Evolutionary conservation across 768 basidiomycete species (phyloP), one percentile per base, ranked within the genome.

Genomic region (Tephrocybe sp.): DNA sequence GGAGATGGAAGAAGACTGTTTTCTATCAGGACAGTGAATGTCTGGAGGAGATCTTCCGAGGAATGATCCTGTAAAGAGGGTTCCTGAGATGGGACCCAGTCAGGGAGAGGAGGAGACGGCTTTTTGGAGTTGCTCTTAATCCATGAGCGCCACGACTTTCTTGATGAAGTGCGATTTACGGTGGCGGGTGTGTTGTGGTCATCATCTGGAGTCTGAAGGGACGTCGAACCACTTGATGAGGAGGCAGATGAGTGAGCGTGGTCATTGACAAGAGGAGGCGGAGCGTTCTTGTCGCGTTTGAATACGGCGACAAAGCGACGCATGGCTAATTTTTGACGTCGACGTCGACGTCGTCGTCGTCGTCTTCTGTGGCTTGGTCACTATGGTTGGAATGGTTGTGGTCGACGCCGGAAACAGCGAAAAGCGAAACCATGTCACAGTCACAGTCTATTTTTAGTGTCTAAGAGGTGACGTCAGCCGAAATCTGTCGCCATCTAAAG

Each of bases 281-380:
- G 45, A 51, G 66, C 67, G 50, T 65, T 63, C 65, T 69, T 77
- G 69, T 74, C 70, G 56, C 67, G 70, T 62, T 68, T 73, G 58
- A 88, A 80, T 60, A 82, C 78, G 45, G 83, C 78, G 50, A 77
- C 77, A 63, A 89, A 68, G 58, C 85, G 80, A 62, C 83, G 83
- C 85, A 87, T 87, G 55, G 56, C 44, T 39, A 36, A 33, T 32
- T 41, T 31, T 44, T 31, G 52, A 5, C 51, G 51, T 52, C 51
- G 51, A 41, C 39, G 45, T 42, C 54, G 43, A 39, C 41, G 39
- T 33, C 32, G 50, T 40, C 36, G 23, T 33, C 48, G 16, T 39
- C 36, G 45, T 45, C 20, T 3, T 26, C 4, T 26, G 3, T 7
- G 26, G 4, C 26, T 3, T 26, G 3, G 26, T 26, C 7, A 7